Percentiles rank a stretch among this genome's conserved stretches.
These are phyloP conservation scores for Ogataea saltuana DNA, from an alignment of 805 yeast species.

Conservation along the genomic window DNA sequence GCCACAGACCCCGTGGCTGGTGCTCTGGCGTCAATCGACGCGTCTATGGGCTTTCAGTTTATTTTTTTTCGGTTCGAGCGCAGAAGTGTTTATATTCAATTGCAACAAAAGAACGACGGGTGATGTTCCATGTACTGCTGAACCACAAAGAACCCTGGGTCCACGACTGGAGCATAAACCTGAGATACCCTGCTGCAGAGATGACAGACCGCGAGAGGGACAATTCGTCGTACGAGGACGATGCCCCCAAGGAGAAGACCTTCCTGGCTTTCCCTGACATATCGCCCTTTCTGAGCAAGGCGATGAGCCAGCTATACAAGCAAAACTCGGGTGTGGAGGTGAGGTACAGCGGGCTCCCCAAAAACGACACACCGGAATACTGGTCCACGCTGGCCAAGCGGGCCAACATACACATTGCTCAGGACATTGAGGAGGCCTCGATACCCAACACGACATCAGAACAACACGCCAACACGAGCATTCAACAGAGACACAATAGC, in stretches of 20 bases:
- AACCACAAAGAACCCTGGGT: too few species aligned
- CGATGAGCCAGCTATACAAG: constrained; percentile 24
- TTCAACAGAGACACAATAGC: too few species aligned
- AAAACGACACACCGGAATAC: constrained; percentile 25
- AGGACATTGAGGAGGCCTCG: too few species aligned
- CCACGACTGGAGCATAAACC: too few species aligned
- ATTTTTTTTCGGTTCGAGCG: constrained; percentile 1
- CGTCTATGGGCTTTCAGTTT: background rate
- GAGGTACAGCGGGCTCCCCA: constrained; percentile 14
- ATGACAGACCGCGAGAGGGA: constrained; percentile 1
- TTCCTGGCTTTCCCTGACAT: constrained; percentile 18
- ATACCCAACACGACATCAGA: too few species aligned
- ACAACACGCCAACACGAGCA: too few species aligned
- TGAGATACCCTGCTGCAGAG: background rate
- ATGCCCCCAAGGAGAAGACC: constrained; percentile 7
- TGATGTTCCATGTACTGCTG: too few species aligned
- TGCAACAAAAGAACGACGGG: too few species aligned
- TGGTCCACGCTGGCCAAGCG: constrained; percentile 32
- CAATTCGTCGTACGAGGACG: constrained; percentile 2
- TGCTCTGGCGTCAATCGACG: constrained; percentile 4
- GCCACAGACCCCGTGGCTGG: constrained; percentile 1
- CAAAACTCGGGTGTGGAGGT: constrained; percentile 20
- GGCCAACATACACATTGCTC: constrained; percentile 30
- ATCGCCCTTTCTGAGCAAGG: constrained; percentile 28
- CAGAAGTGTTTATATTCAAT: too few species aligned